Evolutionary conservation across 2,329 filamentous ascomycete genomes (phyloP).

Genomic region (Paraphoma chrysanthemicola): DNA sequence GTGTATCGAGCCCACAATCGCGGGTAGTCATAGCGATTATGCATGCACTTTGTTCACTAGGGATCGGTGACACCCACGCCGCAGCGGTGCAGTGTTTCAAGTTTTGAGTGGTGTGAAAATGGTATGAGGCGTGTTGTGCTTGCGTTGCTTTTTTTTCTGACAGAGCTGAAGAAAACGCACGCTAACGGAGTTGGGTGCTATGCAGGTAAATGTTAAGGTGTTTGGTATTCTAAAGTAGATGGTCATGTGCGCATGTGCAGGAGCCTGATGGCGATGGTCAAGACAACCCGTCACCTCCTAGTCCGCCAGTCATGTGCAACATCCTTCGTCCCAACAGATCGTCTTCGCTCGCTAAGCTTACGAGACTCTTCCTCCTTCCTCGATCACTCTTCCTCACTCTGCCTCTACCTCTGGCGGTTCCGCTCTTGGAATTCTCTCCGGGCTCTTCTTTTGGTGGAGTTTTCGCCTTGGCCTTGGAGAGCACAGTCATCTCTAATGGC

Average conservation of each 20-base stretch:
- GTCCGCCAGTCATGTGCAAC: conserved; percentile 53
- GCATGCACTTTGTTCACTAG: not conserved
- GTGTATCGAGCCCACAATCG: not conserved
- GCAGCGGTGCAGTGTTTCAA: not conserved
- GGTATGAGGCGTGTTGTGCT: no score
- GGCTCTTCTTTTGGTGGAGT: conserved; percentile 19
- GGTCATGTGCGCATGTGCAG: no score
- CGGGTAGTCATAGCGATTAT: not conserved
- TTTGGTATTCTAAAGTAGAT: no score
- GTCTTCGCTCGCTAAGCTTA: conserved; percentile 56
- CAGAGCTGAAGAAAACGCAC: no score
- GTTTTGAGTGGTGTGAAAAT: not conserved
- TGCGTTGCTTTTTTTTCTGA: no score
- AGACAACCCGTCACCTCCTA: conserved; percentile 40
- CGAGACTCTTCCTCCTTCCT: conserved; percentile 50
- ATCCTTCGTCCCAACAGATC: conserved; percentile 57
- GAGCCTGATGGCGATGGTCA: not conserved
- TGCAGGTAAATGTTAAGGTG: no score
- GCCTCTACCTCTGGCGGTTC: conserved; percentile 22
- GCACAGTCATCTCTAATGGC: conserved; percentile 77
- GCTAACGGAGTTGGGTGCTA: no score
- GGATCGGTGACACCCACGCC: not conserved
- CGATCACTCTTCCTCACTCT: conserved; percentile 35
- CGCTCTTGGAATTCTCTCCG: not conserved
- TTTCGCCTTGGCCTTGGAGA: conserved; percentile 29